A percentile compares a stretch with the other conserved stretches of the same genome.
Evolutionary conservation across 352 stramenopile species (phyloP).

Genomic region (Globisporangium apiculatum): DNA sequence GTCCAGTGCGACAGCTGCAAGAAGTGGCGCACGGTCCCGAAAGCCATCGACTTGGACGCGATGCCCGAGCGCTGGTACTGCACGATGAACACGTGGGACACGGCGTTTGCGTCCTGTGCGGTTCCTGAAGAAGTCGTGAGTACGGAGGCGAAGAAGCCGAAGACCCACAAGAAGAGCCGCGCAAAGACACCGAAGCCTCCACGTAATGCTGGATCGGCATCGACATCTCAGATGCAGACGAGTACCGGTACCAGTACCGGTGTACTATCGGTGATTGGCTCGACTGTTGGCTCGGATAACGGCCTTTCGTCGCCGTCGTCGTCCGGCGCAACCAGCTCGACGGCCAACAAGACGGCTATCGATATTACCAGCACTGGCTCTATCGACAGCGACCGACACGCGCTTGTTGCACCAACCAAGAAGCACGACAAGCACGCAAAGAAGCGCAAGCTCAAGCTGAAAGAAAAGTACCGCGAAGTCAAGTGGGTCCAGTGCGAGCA

Average conservation of each 20-base stretch:
- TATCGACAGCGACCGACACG: background rate
- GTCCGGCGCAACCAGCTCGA: conserved; percentile 21
- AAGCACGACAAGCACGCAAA: conserved; percentile 67
- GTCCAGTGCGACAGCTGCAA: conserved; percentile 95
- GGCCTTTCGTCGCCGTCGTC: conserved; percentile 32
- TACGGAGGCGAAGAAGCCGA: conserved; percentile 11
- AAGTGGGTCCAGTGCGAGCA: conserved; percentile 95
- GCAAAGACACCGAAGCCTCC: conserved; percentile 10
- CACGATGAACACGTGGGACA: conserved; percentile 92
- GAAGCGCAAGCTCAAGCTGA: conserved; percentile 67
- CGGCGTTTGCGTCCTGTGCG: conserved; percentile 77
- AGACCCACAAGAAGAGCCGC: conserved; percentile 9
- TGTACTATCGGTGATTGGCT: background rate
- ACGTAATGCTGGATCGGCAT: too few species aligned
- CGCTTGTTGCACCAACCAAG: conserved; percentile 13
- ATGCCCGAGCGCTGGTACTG: conserved; percentile 96
- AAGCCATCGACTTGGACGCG: conserved; percentile 77
- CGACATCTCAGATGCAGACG: conserved; percentile 4
- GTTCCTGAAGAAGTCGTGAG: conserved; percentile 84
- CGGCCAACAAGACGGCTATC: conserved; percentile 9
- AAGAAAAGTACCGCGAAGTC: conserved; percentile 78
- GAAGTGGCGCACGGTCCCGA: conserved; percentile 94
- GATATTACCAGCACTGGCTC: too few species aligned
- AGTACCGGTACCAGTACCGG: background rate
- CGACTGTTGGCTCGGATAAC: background rate